These are phyloP conservation scores for Alternaria longipes DNA, from an alignment of 2,329 filamentous ascomycete genomes.

Conservation along the genomic window DNA sequence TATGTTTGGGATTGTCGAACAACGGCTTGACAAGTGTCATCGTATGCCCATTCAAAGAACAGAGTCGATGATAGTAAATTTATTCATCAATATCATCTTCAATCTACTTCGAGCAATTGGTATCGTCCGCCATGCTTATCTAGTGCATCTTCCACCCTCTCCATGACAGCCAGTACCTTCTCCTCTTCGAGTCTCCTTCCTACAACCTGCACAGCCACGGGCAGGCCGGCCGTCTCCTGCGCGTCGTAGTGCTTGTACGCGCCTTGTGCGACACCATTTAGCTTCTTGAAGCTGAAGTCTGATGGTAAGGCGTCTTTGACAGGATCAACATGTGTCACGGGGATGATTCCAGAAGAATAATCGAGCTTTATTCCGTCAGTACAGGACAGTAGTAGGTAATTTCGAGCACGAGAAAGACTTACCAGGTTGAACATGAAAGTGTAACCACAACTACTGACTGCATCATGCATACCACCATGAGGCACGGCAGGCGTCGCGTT, in stretches of 20 bases:
- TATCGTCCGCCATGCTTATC: conserved; percentile 63
- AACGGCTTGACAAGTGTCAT: neutral
- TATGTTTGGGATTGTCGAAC: neutral
- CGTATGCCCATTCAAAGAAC: neutral
- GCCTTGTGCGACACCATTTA: conserved; percentile 82
- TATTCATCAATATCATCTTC: neutral
- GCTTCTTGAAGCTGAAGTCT: conserved; percentile 66
- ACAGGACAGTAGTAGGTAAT: neutral
- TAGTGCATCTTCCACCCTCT: conserved; percentile 77
- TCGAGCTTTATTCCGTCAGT: conserved; percentile 68
- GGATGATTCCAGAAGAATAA: conserved; percentile 83
- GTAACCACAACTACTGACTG: conserved; percentile 87
- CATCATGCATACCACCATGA: conserved; percentile 85
- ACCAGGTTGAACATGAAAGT: conserved; percentile 93
- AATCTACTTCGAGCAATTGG: conserved; percentile 59
- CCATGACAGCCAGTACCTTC: conserved; percentile 84
- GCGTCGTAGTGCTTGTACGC: conserved; percentile 90
- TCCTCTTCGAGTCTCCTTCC: conserved; percentile 84
- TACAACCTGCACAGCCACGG: conserved; percentile 85
- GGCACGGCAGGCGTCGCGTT: conserved; percentile 92
- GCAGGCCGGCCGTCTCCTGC: conserved; percentile 82
- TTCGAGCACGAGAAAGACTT: conserved; percentile 45
- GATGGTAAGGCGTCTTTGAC: conserved; percentile 71
- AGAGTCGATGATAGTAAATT: neutral
- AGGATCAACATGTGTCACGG: conserved; percentile 84